phyloP scores from a whole-genome alignment of 2,329 filamentous ascomycete species.

The Cladophialophora psammophila region DNA sequence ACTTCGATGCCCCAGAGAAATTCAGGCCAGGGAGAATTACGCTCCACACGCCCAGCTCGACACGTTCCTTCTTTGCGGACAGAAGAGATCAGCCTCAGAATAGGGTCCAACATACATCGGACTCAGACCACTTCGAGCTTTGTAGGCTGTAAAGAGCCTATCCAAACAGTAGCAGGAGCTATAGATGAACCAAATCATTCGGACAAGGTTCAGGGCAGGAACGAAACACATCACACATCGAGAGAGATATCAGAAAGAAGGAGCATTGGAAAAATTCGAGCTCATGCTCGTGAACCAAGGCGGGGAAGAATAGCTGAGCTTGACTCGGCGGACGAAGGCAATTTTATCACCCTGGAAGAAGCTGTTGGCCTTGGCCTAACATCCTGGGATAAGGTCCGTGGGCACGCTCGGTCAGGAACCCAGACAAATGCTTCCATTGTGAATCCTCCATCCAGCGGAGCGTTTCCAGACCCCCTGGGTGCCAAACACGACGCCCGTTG shows the following conservation, averaged over 20 bases:
- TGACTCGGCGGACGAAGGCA: not conserved
- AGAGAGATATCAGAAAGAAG: not conserved
- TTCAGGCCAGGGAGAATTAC: constrained; percentile 1
- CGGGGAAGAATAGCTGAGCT: not conserved
- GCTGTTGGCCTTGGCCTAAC: constrained; percentile 2
- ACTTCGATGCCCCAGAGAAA: not conserved
- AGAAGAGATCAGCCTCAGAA: constrained; percentile 39
- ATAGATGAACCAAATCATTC: not conserved
- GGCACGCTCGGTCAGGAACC: not conserved
- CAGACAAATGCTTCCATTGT: not conserved
- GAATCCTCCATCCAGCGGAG: not conserved
- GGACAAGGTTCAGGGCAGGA: not conserved
- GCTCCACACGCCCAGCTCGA: constrained; percentile 39
- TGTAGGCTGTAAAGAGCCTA: not conserved
- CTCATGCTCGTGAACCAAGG: not conserved
- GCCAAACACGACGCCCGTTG: not conserved
- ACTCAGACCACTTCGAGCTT: constrained; percentile 26
- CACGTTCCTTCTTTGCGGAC: constrained; percentile 32
- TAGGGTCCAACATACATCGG: constrained; percentile 35
- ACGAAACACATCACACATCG: not conserved
- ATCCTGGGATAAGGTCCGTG: constrained; percentile 12
- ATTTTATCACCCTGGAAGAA: constrained; percentile 6
- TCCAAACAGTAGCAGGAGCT: not conserved
- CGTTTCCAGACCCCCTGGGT: not conserved
- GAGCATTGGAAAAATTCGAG: not conserved